A percentile compares a stretch with the other conserved stretches of the same genome.
Conservation (phyloP, 2,329 filamentous ascomycete species). For the Sporothrix protearum region DNA sequence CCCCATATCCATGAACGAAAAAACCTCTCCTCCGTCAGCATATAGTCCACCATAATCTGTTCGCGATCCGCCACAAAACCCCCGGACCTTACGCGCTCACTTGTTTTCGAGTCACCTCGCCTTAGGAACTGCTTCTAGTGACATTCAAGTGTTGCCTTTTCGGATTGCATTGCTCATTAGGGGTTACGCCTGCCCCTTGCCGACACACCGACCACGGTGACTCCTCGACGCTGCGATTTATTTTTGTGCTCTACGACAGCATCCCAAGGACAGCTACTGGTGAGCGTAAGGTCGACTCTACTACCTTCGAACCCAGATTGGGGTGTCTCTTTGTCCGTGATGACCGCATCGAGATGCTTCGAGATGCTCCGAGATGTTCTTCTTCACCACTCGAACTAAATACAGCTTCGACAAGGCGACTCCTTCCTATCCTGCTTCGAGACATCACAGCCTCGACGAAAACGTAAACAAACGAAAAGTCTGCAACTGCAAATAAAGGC, state of each 20-base stretch:
- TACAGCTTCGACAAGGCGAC: neutral
- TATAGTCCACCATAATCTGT: neutral
- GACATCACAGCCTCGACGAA: neutral
- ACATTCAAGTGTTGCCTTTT: neutral
- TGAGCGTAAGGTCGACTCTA: neutral
- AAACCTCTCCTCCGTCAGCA: neutral
- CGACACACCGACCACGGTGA: neutral
- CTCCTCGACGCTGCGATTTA: neutral
- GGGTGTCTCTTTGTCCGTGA: neutral
- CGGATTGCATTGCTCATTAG: too few relatives aligned
- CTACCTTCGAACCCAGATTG: neutral
- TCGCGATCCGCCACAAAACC: constrained; percentile 8
- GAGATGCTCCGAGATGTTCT: too few relatives aligned
- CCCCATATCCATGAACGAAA: neutral
- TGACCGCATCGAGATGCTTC: neutral
- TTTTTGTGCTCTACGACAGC: neutral
- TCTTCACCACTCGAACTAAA: neutral
- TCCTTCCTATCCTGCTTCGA: neutral
- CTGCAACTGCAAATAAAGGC: neutral
- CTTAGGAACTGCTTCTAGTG: neutral
- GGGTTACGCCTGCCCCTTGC: neutral
- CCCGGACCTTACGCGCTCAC: neutral
- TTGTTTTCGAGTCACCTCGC: neutral
- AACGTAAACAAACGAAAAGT: too few relatives aligned
- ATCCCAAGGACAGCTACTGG: neutral